Base-by-base conservation (phyloP, 495 filamentous ascomycete species). In the Aspergillus coremiiformis region DNA sequence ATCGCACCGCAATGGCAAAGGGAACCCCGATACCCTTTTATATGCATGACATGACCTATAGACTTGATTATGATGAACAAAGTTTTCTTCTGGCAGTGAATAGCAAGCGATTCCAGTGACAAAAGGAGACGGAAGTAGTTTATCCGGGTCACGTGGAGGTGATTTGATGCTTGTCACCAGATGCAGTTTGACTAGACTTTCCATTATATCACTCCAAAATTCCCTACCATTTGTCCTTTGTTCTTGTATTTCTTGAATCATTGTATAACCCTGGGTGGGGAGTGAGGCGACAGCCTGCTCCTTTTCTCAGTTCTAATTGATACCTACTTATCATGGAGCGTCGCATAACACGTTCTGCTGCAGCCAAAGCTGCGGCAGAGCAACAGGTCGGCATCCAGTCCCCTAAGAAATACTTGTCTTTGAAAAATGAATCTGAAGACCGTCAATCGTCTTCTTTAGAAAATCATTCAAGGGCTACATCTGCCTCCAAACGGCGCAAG, bases 321-420 rank as follows among this genome's bases (percentile, higher is more conserved):
- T n/a, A 27, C 24, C 24, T 27, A 27, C 4, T 27, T 11, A 14
- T 19, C 17, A 56, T 58, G 52, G 46, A 55, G 35, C 51, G 37
- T 39, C 61, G 67, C 23, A 48, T 55, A 14, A 69, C 66, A 39
- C 66, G 66, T 4, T 58, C 60, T 42, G 33, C 49, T 15, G 58
- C 59, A 12, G 55, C 56, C 9, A 54, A 53, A 35, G 43, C 62
- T 20, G 55, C 61, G 44, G 57, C 58, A 21, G 9, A 35, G 5
- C 2, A n/a, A 44, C 37, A 39, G 35, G 49, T 20, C 54, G 41
- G 12, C 37, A 42, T 5, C 44, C 26, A 41, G 47, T 15, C 37
- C 37, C 8, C 47, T 32, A 35, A 51, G 39, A 37, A 2, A 12
- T 11, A 11, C n/a, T 15, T n/a, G 5, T 5, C 3, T 37, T 21